Evolutionary conservation across 768 basidiomycete genomes (phyloP).

Genomic region (Leccinum boreale): DNA sequence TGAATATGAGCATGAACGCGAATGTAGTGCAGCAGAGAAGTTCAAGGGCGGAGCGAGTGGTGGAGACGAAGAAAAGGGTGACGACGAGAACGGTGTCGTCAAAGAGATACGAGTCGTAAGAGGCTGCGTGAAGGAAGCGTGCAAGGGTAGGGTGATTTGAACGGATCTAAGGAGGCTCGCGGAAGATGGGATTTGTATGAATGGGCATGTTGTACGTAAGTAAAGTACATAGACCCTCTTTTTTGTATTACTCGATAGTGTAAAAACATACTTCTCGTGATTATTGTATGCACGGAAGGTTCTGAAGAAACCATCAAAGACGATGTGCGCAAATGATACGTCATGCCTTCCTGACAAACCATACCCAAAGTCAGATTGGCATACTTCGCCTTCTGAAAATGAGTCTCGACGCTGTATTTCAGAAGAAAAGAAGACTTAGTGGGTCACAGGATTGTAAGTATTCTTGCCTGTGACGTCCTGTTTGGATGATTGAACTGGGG

Average conservation of each 20-base stretch:
- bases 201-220: neutral
- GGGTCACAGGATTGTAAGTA: no score
- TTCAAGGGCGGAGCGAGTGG: conserved; percentile 51
- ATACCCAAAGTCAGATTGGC: neutral
- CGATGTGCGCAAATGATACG: neutral
- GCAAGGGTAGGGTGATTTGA: neutral
- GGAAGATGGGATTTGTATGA: neutral
- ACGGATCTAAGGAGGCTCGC: neutral
- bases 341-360: neutral
- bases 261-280: neutral
- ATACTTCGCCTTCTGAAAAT: no score
- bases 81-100: conserved; percentile 48
- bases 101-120: conserved; percentile 52
- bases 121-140: neutral
- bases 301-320: neutral
- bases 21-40: neutral
- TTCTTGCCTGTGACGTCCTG: no score
- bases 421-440: no score
- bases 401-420: no score
- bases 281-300: neutral
- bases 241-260: neutral
- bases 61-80: conserved; percentile 49
- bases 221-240: conserved; percentile 2
- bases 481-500: no score
- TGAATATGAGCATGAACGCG: neutral